Conservation (phyloP, 305 asterid genomes). For the Caryopteris hybrid region DNA sequence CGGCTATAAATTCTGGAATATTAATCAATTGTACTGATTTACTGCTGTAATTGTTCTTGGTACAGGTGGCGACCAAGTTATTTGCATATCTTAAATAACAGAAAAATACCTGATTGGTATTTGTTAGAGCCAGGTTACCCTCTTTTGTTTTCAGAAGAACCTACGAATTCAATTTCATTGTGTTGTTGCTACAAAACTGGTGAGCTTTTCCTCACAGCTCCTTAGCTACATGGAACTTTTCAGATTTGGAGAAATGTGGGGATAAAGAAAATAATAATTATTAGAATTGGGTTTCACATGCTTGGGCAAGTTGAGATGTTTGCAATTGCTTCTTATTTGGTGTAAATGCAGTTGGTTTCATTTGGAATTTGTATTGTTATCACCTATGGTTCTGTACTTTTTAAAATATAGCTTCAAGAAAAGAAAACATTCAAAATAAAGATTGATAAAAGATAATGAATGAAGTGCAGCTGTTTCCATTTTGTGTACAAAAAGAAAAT, state of each 20-base stretch:
- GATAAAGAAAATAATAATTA: constrained; percentile 21
- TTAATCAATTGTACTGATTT: not conserved
- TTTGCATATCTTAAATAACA: constrained; percentile 62
- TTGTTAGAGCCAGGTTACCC: constrained; percentile 17
- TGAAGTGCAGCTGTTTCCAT: too few species aligned
- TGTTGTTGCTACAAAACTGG: constrained; percentile 21
- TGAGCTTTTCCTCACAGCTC: constrained; percentile 19
- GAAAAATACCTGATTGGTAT: constrained; percentile 8
- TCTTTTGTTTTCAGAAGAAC: constrained; percentile 5
- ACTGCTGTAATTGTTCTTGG: constrained; percentile 10
- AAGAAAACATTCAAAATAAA: too few species aligned
- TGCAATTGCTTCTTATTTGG: not conserved
- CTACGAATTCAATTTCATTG: constrained; percentile 9
- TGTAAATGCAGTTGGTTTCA: too few species aligned
- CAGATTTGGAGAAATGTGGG: constrained; percentile 14
- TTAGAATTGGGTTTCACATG: constrained; percentile 16
- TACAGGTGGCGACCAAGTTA: constrained; percentile 70
- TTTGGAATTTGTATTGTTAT: too few species aligned
- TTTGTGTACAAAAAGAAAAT: too few species aligned
- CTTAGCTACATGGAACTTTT: constrained; percentile 20
- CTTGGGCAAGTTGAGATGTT: constrained; percentile 8
- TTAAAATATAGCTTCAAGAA: too few species aligned
- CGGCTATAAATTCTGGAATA: too few species aligned
- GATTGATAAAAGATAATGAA: too few species aligned
- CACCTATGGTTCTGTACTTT: too few species aligned